A percentile compares a stretch with the other conserved stretches of the same genome.
These are phyloP conservation scores for Mycena galericulata DNA, from an alignment of 768 basidiomycete species.

Conservation along the genomic window DNA sequence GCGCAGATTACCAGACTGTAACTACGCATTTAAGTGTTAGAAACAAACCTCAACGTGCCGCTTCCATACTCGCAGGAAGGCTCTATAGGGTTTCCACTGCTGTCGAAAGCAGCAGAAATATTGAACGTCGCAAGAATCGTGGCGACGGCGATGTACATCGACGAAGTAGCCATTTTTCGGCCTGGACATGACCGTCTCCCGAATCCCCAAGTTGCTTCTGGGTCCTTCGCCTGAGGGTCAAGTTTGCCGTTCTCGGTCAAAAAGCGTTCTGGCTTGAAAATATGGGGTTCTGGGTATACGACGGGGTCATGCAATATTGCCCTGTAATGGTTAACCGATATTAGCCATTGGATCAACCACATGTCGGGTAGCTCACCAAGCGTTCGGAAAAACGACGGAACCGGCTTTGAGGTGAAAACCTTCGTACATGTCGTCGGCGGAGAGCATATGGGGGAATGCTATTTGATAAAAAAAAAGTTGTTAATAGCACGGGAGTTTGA, in stretches of 20 bases:
- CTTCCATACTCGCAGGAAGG: constrained; percentile 27
- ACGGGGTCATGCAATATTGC: constrained; percentile 45
- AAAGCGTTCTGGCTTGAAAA: constrained; percentile 51
- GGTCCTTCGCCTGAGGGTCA: constrained; percentile 33
- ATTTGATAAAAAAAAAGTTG: background rate
- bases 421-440: constrained; percentile 42
- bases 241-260: constrained; percentile 38
- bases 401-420: constrained; percentile 44
- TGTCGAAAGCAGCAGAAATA: constrained; percentile 31
- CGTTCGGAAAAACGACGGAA: constrained; percentile 39
- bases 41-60: constrained; percentile 25
- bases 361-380: constrained; percentile 28
- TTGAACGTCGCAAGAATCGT: constrained; percentile 44
- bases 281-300: constrained; percentile 46
- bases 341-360: background rate
- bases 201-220: constrained; percentile 39
- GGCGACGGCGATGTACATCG: constrained; percentile 43
- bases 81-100: constrained; percentile 13
- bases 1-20: background rate
- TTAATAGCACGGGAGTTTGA: background rate
- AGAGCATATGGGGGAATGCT: constrained; percentile 39
- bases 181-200: constrained; percentile 31
- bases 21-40: background rate
- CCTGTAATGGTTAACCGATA: constrained; percentile 34
- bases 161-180: constrained; percentile 41